A percentile compares a stretch with the other conserved stretches of the same genome.
Evolutionary conservation across 345 rosid species (phyloP).

Genomic region (Eucalyptus tenuipes): DNA sequence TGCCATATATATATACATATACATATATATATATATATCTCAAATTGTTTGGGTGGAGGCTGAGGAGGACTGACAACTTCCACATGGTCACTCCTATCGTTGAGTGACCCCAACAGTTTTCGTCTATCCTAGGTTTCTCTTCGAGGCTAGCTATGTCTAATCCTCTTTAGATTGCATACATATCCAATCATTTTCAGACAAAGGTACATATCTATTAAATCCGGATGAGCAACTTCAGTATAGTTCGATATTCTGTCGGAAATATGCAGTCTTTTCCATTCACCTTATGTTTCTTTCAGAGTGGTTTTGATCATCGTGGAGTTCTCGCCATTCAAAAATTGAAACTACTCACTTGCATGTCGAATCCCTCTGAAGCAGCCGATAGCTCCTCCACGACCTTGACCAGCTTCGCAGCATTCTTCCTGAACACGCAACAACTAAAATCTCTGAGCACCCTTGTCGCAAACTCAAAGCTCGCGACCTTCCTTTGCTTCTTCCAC

Average conservation of each 20-base stretch:
- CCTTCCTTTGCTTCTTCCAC: slow-evolving; percentile 81
- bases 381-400: slow-evolving; percentile 12
- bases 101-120: not conserved
- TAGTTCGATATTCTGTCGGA: not conserved
- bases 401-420: slow-evolving; percentile 37
- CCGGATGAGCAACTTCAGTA: not conserved
- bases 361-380: slow-evolving; percentile 17
- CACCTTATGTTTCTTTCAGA: not conserved
- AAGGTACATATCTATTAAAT: not conserved
- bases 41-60: not conserved
- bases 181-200: not conserved
- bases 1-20: too few relatives aligned
- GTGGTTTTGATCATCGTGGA: not conserved
- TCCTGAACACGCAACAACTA: slow-evolving; percentile 53
- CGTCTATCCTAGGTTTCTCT: not conserved
- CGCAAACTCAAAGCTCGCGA: slow-evolving; percentile 69
- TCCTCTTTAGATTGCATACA: not conserved
- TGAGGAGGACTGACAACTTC: not conserved
- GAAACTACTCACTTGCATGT: slow-evolving; percentile 43
- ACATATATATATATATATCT: too few relatives aligned
- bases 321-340: not conserved
- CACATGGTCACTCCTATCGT: not conserved
- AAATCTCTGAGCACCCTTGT: slow-evolving; percentile 59
- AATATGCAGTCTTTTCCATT: not conserved
- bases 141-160: not conserved